Percentiles rank a stretch among this genome's conserved stretches.
Conservation (phyloP, 192 early-diverging fungal genomes). For the Obelidium mucronatum region DNA sequence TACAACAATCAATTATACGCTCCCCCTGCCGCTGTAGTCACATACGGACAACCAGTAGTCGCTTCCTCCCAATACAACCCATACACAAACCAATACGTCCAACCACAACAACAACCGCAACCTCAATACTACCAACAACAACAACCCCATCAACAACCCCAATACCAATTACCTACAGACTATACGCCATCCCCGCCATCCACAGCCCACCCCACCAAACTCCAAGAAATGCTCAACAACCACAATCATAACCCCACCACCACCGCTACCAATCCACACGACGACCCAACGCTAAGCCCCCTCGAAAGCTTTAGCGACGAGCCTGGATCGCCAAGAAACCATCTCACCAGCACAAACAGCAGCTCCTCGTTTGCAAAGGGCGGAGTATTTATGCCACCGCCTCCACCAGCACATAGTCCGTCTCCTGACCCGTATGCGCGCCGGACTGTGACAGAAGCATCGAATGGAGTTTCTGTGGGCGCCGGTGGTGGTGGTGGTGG, state of each 20-base stretch:
- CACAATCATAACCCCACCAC: background rate
- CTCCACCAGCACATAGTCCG: background rate
- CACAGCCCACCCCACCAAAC: background rate
- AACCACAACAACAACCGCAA: background rate
- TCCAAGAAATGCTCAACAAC: slow-evolving; percentile 1
- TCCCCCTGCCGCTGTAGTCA: background rate
- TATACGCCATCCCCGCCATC: background rate
- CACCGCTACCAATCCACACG: background rate
- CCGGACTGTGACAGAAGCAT: no score
- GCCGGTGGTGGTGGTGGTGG: no score
- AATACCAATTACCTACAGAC: background rate
- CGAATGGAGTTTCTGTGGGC: no score
- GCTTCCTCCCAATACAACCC: background rate
- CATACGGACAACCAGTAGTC: no score
- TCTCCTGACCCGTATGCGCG: background rate
- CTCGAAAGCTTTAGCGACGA: background rate
- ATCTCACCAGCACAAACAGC: background rate
- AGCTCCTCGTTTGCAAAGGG: background rate
- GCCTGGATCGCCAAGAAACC: background rate
- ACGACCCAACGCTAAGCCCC: background rate
- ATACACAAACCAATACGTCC: background rate
- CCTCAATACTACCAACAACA: background rate
- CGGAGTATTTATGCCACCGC: background rate
- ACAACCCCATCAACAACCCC: background rate
- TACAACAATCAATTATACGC: background rate